These are phyloP conservation scores for Sabuloglossum arenarium DNA, from an alignment of 495 filamentous ascomycete species.

Conservation along the genomic window DNA sequence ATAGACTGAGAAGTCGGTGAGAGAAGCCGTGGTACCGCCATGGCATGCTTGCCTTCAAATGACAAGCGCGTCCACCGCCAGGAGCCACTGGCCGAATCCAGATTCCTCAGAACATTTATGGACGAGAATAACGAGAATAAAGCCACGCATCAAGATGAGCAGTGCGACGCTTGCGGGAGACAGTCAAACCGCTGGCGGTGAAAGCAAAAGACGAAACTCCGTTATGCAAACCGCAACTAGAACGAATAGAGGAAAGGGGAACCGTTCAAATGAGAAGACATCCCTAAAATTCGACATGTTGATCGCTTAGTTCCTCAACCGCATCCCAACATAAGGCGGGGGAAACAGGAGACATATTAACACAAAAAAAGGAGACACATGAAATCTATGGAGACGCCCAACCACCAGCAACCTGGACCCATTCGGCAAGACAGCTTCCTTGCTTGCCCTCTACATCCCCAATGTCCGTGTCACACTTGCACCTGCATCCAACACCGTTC, in stretches of 20 bases:
- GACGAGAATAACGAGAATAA: not conserved
- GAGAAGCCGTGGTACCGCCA: not conserved
- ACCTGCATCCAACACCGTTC: constrained; percentile 93
- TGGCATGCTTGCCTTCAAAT: not conserved
- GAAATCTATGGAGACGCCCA: constrained; percentile 44
- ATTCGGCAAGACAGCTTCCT: constrained; percentile 85
- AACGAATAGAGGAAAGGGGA: not conserved
- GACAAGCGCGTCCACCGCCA: not conserved
- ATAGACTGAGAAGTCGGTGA: not conserved
- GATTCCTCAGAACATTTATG: not conserved
- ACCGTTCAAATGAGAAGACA: not conserved
- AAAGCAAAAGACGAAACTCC: constrained; percentile 2
- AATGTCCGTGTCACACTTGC: constrained; percentile 96
- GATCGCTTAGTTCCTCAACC: constrained; percentile 1
- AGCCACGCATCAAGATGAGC: not conserved
- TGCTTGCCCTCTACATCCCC: constrained; percentile 93
- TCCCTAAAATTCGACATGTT: not conserved
- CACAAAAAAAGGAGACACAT: not conserved
- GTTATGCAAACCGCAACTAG: not conserved
- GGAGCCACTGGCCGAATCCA: not conserved
- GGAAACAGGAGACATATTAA: not conserved
- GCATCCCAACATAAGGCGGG: not conserved
- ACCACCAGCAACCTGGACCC: constrained; percentile 93
- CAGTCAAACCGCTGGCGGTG: not conserved
- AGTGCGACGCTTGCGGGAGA: not conserved